Evolutionary conservation across 2,329 filamentous ascomycete species (phyloP).

Genomic region (Neopestalotiopsis sp.): DNA sequence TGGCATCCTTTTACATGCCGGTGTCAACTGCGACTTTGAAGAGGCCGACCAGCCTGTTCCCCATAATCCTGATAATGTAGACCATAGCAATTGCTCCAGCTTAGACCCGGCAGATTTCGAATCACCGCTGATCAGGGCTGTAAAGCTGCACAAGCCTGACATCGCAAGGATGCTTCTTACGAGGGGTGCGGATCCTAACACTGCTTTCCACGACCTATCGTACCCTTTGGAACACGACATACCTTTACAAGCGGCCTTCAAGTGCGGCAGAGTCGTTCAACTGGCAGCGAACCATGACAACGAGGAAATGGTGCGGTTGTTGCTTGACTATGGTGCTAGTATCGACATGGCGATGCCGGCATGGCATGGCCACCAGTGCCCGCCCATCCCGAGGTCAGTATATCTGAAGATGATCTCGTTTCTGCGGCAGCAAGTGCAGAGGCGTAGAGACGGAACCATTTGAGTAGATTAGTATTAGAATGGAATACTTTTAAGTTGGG

Average conservation of each 20-base stretch:
- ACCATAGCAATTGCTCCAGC: background rate
- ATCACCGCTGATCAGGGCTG: background rate
- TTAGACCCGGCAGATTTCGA: background rate
- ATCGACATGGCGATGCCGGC: background rate
- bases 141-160: background rate
- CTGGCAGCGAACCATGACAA: background rate
- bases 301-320: background rate
- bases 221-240: background rate
- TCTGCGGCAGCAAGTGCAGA: too few relatives aligned
- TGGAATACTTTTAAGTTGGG: too few relatives aligned
- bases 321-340: background rate
- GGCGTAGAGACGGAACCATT: too few relatives aligned
- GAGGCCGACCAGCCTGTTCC: background rate
- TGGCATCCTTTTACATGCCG: background rate
- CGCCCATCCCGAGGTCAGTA: too few relatives aligned
- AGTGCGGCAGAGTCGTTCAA: background rate
- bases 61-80: background rate
- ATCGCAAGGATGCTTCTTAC: background rate
- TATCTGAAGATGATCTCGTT: too few relatives aligned
- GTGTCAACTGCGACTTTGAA: background rate
- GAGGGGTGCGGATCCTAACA: background rate
- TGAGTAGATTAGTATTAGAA: too few relatives aligned
- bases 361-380: background rate
- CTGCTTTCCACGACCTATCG: background rate
- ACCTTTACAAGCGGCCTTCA: background rate